A percentile compares a stretch with the other conserved stretches of the same genome.
Evolutionary conservation across 1,139 yeast species (phyloP).

Genomic region (Blastobotrys aristatus): DNA sequence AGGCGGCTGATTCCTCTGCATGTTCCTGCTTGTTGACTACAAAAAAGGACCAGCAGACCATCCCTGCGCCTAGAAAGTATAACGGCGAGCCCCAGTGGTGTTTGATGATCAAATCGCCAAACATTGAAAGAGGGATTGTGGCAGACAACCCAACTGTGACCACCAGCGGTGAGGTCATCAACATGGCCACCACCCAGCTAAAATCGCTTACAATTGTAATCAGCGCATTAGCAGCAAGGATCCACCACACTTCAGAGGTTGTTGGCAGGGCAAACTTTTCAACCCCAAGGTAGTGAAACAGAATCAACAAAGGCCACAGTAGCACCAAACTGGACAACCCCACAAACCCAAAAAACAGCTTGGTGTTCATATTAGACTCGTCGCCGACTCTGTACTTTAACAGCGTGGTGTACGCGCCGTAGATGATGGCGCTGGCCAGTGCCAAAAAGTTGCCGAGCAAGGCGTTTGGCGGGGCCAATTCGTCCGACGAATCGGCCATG

Average conservation of each 20-base stretch:
- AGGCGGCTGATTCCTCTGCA: conserved; percentile 44
- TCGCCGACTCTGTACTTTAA: conserved; percentile 66
- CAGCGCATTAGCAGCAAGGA: conserved; percentile 60
- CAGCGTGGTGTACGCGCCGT: conserved; percentile 87
- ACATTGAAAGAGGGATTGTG: conserved; percentile 91
- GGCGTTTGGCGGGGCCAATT: conserved; percentile 39
- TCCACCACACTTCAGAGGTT: conserved; percentile 44
- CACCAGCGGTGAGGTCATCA: conserved; percentile 86
- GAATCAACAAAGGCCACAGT: conserved; percentile 77
- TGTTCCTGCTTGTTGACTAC: conserved; percentile 76
- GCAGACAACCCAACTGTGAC: conserved; percentile 92
- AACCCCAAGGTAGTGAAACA: conserved; percentile 56
- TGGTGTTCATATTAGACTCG: conserved; percentile 75
- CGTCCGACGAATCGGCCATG: conserved; percentile 39
- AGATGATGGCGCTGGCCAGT: conserved; percentile 73
- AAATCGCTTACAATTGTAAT: conserved; percentile 84
- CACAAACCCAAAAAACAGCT: conserved; percentile 88
- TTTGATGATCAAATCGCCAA: conserved; percentile 78
- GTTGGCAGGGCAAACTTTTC: conserved; percentile 73
- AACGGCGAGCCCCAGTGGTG: conserved; percentile 53
- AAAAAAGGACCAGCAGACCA: conserved; percentile 78
- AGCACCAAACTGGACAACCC: conserved; percentile 72
- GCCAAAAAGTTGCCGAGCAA: conserved; percentile 78
- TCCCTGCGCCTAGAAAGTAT: conserved; percentile 72
- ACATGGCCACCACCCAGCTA: conserved; percentile 94